Evolutionary conservation across 371 early-diverging fungal genomes (phyloP).

Genomic region (Mucor plumbeus): DNA sequence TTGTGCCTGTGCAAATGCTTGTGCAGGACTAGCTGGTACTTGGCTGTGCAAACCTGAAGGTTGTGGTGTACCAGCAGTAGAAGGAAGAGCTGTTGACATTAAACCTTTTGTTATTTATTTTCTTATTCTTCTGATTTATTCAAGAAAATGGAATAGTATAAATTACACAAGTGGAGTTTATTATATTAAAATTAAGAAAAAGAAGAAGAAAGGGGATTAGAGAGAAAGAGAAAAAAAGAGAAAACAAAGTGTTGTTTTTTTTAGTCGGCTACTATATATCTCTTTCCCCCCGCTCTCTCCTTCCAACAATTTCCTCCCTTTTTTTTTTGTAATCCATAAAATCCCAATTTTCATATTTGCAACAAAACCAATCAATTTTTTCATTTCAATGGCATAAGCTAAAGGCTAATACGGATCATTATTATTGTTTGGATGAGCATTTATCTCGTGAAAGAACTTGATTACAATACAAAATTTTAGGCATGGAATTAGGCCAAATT

Average conservation of each 20-base stretch:
- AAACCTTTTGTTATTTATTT: constrained; percentile 1
- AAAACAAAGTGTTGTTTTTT: neutral
- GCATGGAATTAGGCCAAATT: neutral
- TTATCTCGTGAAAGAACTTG: neutral
- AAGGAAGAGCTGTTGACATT: constrained; percentile 37
- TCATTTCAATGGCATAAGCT: neutral
- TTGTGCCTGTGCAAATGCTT: constrained; percentile 31
- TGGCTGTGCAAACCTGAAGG: constrained; percentile 23
- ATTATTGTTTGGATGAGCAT: neutral
- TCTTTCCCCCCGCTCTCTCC: neutral
- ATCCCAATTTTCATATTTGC: neutral
- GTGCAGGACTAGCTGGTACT: constrained; percentile 26
- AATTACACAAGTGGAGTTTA: neutral
- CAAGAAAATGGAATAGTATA: neutral
- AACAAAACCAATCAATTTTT: constrained; percentile 4
- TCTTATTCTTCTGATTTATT: neutral
- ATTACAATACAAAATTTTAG: neutral
- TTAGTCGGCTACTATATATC: constrained; percentile 1
- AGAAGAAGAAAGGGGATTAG: neutral
- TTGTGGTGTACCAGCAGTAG: constrained; percentile 29
- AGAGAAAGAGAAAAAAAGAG: constrained; percentile 7
- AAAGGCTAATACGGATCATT: neutral
- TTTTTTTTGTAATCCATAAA: constrained; percentile 1
- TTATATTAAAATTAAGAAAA: neutral
- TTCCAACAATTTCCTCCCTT: neutral